These are phyloP conservation scores for Penicillium sp. DNA, from an alignment of 2,329 filamentous ascomycete species.

Conservation along the genomic window DNA sequence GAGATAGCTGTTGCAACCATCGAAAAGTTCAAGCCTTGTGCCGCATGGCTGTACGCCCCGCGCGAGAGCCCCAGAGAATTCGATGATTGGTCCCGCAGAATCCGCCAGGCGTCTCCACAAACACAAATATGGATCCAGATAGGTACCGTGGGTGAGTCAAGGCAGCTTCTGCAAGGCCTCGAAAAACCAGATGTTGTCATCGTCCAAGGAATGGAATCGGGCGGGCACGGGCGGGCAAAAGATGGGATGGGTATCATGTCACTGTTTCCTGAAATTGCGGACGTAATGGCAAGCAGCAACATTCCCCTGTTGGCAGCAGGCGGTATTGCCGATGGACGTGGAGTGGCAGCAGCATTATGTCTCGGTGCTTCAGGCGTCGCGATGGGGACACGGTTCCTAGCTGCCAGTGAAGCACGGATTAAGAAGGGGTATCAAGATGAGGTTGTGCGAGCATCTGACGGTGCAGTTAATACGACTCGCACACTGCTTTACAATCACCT, in stretches of 20 bases:
- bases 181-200: conserved; percentile 54
- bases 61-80: conserved; percentile 32
- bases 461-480: conserved; percentile 51
- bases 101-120: conserved; percentile 42
- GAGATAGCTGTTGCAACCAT: conserved; percentile 31
- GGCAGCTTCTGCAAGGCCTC: conserved; percentile 37
- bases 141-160: conserved; percentile 51
- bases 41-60: conserved; percentile 46
- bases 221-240: conserved; percentile 52
- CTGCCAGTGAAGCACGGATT: conserved; percentile 51
- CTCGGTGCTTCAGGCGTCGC: conserved; percentile 56
- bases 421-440: conserved; percentile 53
- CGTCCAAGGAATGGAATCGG: conserved; percentile 55
- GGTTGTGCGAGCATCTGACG: conserved; percentile 52
- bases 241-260: conserved; percentile 51
- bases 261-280: conserved; percentile 53
- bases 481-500: conserved; percentile 56
- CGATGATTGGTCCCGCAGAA: conserved; percentile 45
- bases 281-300: conserved; percentile 35
- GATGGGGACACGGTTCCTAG: conserved; percentile 65
- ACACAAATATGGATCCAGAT: conserved; percentile 58
- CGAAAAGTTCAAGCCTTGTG: conserved; percentile 38
- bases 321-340: conserved; percentile 54
- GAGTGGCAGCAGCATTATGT: conserved; percentile 49
- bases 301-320: conserved; percentile 54